Evolutionary conservation across 2,329 filamentous ascomycete genomes (phyloP).

Genomic region (Diaporthe eres): DNA sequence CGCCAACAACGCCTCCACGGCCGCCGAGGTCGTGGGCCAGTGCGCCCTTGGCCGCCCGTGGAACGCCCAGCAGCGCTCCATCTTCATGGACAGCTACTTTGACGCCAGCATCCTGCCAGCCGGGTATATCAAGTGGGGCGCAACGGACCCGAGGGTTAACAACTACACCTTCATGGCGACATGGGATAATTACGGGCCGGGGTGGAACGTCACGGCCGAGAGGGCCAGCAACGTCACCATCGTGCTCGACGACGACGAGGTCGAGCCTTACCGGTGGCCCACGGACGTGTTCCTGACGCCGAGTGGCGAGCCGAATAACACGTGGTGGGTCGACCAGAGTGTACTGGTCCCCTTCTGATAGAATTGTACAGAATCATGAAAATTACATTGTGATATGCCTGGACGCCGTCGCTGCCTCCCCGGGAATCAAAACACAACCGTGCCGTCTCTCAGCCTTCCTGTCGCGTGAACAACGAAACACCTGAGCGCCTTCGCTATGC

Average conservation of each 20-base stretch:
- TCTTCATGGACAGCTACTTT: constrained; percentile 69
- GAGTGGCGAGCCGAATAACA: constrained; percentile 41
- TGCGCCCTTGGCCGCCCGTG: constrained; percentile 75
- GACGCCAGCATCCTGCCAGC: constrained; percentile 64
- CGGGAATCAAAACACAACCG: background rate
- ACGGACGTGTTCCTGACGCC: constrained; percentile 44
- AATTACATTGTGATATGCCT: background rate
- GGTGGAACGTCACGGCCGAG: constrained; percentile 65
- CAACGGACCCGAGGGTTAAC: constrained; percentile 55
- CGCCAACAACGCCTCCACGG: constrained; percentile 66
- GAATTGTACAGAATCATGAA: constrained; percentile 8
- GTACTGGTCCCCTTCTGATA: constrained; percentile 41
- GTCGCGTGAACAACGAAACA: background rate
- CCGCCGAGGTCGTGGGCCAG: constrained; percentile 53
- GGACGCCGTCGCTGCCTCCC: constrained; percentile 2
- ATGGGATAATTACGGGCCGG: constrained; percentile 65
- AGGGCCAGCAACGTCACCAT: constrained; percentile 56
- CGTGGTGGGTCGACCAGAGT: constrained; percentile 44
- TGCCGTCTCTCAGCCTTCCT: background rate
- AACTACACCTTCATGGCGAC: constrained; percentile 70
- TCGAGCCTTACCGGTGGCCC: constrained; percentile 47
- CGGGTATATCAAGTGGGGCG: constrained; percentile 70
- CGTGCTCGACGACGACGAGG: constrained; percentile 57
- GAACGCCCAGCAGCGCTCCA: constrained; percentile 69
- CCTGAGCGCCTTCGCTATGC: background rate